Evolutionary conservation across 2,329 filamentous ascomycete species (phyloP).

Genomic region (Aspergillus sp.): DNA sequence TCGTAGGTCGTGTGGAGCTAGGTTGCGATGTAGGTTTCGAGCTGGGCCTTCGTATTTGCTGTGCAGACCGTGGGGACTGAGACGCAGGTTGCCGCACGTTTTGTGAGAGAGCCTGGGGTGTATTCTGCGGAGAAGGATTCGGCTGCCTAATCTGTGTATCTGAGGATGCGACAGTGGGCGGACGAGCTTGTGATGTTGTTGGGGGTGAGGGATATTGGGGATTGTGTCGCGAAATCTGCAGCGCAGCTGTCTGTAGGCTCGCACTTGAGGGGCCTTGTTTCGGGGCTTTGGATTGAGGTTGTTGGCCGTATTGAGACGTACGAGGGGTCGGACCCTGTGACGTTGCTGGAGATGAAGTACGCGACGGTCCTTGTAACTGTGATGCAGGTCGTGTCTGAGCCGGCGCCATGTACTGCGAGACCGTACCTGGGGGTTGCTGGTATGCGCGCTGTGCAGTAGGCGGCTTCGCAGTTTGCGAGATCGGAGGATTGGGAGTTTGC

Average conservation of each 20-base stretch:
- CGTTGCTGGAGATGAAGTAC: not conserved
- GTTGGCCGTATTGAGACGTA: not conserved
- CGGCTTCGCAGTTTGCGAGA: not conserved
- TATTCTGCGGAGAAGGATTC: not conserved
- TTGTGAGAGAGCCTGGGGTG: not conserved
- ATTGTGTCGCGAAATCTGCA: not conserved
- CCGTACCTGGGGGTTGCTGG: not conserved
- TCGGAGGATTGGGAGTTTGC: not conserved
- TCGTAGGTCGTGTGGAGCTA: not conserved
- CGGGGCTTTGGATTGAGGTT: not conserved
- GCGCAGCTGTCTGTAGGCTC: not conserved
- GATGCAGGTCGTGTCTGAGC: not conserved
- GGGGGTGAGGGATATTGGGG: not conserved
- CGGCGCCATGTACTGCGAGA: not conserved
- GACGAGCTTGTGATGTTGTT: not conserved
- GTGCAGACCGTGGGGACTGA: not conserved
- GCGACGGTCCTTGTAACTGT: not conserved
- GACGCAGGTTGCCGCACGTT: not conserved
- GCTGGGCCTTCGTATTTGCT: not conserved
- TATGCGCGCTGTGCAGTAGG: not conserved
- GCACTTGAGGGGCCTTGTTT: not conserved
- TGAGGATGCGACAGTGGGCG: not conserved
- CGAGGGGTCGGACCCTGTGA: not conserved
- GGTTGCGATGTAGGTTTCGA: not conserved
- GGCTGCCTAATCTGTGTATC: not conserved